Base-by-base conservation (phyloP, 257 asterid genomes). In the Solanum tarapatanum region DNA sequence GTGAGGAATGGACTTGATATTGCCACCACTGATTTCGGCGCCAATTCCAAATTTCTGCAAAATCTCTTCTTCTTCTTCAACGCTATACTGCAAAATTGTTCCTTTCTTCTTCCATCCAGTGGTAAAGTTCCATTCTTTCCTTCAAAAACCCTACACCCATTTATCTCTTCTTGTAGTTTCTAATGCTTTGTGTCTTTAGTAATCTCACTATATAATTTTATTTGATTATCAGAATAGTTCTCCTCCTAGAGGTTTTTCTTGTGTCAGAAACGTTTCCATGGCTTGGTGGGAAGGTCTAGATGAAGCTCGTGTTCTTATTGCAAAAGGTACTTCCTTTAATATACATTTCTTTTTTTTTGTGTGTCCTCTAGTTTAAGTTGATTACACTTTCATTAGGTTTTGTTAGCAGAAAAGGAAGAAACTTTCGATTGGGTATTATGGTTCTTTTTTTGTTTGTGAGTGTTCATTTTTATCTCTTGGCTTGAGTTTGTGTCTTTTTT, bases 281-380 rank as follows among this genome's bases (percentile, higher is more conserved):
- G 92, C 93, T 87, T 94, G 96, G 98, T 91, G 93, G 94, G 98
- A 92, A 89, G 95, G 93, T 86, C 88, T 91, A 33, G 89, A 88
- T 68, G 98, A 94, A 91, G 91, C 92, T 73, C 97, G 98, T 30
- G 94, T 97, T 79, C 93, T 97, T 30, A 90, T 97, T 75, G 95
- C 96, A 7, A 95, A 92, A 89, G 98, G 98, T 95, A 89, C 19
- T 36, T 14, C 75, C 51, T 55, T 55, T 55, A 55, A 7, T 55
- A 55, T 0, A 17, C 24, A 6, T 51, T 51, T 51, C 58, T 13
- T 13, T 6, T 28, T 28, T 43, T 51, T 6, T 55, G 4, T 55
- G 64, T 55, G 11, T 55, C 64, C 64, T 55, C 64, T 55, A 36
- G 51, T 51, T 14, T 64, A 12, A 11, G 83, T 37, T 75, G 33